Base-by-base conservation (phyloP, 495 filamentous ascomycete genomes). In the Emericellopsis terricola region DNA sequence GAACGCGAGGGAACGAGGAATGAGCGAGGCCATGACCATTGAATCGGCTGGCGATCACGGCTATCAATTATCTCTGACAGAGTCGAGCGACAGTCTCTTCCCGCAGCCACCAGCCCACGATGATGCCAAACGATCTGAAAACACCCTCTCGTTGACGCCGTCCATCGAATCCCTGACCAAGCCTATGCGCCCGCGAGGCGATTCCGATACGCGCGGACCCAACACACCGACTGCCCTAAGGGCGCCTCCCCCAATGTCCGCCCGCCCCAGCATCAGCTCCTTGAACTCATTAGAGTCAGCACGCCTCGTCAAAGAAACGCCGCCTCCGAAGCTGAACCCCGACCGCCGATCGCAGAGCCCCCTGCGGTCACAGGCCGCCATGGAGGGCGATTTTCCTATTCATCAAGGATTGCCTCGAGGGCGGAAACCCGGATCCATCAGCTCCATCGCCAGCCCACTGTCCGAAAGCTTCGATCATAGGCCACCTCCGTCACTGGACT, bases 311-410 rank as follows among this genome's bases (percentile, higher is more conserved):
- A 6, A 26, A 11, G 23, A 6, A 11, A 26, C 23, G 11, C 23
- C 23, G 11, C 23, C 23, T 6, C 23, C 23, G 6, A 26, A 26
- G 11, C 23, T 26, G 23, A 11, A 26, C 23, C 23, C 23, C 7
- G 33, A 35, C 21, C 21, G 33, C 8, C 19, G 21, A 15, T 23
- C 33, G 15, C 20, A 24, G 20, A 35, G 33, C 21, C 33, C 33
- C 15, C 24, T 35, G 21, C 19, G 19, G 17, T 26, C 33, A 13
- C 15, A 23, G 16, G 24, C 33, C 9, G 20, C 33, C 2, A 35
- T 35, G 19, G 33, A 35, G 10, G 33, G 33, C 18, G 33, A 35
- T 26, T 35, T 35, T 17, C 33, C 33, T 1, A 4, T 35, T 5
- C 24, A 17, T 15, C 24, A 35, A 4, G 33, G 33, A n/a, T 15